Percentiles rank a stretch among this genome's conserved stretches.
Evolutionary conservation across 2,329 filamentous ascomycete species (phyloP).

Genomic region (Chaetomium sp.): DNA sequence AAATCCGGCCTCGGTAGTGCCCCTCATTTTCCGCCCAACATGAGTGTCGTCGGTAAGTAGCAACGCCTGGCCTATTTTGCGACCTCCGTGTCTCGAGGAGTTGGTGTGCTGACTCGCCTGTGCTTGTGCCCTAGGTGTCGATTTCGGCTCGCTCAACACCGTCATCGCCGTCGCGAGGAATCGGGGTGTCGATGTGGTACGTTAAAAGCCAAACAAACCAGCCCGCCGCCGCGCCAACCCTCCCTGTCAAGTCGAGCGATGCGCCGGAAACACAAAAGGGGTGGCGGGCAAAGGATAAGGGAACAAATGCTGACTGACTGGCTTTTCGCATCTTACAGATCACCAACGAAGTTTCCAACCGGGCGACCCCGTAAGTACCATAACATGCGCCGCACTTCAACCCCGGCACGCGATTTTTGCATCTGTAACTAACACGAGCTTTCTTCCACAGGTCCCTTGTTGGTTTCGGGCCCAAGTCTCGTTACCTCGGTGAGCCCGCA

Average conservation of each 20-base stretch:
- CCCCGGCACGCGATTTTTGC: not conserved
- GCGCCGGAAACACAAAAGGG: slow-evolving; percentile 2
- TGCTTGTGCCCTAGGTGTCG: slow-evolving; percentile 54
- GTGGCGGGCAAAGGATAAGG: not conserved
- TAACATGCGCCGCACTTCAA: not conserved
- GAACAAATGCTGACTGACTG: slow-evolving; percentile 8
- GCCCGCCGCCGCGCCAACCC: not conserved
- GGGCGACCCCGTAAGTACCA: slow-evolving; percentile 82
- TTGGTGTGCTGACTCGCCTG: slow-evolving; percentile 9
- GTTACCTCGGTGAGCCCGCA: slow-evolving; percentile 89
- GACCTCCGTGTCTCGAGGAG: not conserved
- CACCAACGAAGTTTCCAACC: slow-evolving; percentile 98
- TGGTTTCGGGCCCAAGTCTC: slow-evolving; percentile 87
- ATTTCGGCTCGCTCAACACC: slow-evolving; percentile 95
- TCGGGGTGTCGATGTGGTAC: slow-evolving; percentile 96
- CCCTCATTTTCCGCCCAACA: slow-evolving; percentile 32
- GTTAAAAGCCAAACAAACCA: slow-evolving; percentile 36
- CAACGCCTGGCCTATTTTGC: not conserved
- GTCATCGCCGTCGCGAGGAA: slow-evolving; percentile 97
- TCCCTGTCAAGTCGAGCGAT: not conserved
- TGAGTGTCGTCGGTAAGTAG: slow-evolving; percentile 50
- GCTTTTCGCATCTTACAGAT: slow-evolving; percentile 53
- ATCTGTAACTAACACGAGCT: slow-evolving; percentile 14
- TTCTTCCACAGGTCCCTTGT: slow-evolving; percentile 66
- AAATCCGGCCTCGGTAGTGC: slow-evolving; percentile 3